Evolutionary conservation across 495 filamentous ascomycete species (phyloP), one percentile per base, ranked within the genome.

Genomic region (Antarctomyces pellizariae): DNA sequence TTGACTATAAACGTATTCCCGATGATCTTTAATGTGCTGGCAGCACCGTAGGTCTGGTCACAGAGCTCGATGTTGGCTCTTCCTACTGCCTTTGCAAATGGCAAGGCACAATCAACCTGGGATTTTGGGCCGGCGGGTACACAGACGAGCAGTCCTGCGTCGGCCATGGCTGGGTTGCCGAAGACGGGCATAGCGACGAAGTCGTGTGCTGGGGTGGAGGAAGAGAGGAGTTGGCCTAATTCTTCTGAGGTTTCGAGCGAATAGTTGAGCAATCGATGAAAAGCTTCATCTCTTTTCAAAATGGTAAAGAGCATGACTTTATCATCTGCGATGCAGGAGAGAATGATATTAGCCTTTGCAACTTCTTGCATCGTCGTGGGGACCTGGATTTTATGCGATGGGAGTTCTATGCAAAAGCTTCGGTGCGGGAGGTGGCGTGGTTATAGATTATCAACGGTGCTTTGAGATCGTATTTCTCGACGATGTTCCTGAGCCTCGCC

Each of bases 241-340:
- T 47, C 50, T 22, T 73, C 59, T 2, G 78, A 75, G 13, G 75
- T 86, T 22, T 82, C 71, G 83, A 80, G 46, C 83, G 71, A 18
- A 93, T 67, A 23, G 82, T 93, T 1, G 75, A 84, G 56, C 73
- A 83, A 38, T 91, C 80, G 19, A 91, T 54, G 31, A 91, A 64
- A 10, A 79, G 50, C 47, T 80, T 83, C 52, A 27, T 71, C 57
- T 13, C 52, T 36, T n/a, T 61, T 44, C 33, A 74, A 46, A 19
- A 78, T 55, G 28, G 67, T 61, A 2, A 49, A 47, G 22, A 54
- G 49, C 25, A 90, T 64, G 7, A 71, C 73, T 7, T 56, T 40
- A 50, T 93, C 80, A 42, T 86, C 75, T 38, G 71, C 71, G 10
- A 91, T 63, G 42, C 76, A 83, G 31, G 58, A 71, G 53, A 91